Evolutionary conservation across 768 basidiomycete genomes (phyloP).

Genomic region (Saitozyma podzolica): DNA sequence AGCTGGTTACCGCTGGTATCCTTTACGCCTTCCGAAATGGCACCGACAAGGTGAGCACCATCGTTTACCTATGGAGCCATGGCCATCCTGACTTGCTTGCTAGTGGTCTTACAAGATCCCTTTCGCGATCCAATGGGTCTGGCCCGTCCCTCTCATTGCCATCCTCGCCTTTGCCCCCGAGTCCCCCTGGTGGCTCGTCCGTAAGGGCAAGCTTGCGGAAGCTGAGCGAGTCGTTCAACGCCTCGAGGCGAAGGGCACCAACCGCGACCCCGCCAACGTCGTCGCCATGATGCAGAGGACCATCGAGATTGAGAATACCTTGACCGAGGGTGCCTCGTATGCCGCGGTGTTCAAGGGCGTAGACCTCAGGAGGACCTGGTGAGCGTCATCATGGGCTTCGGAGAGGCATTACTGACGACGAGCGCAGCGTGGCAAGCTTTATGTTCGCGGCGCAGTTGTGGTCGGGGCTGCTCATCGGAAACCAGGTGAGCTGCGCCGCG

Average conservation of each 20-base stretch:
- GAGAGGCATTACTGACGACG: conserved; percentile 5
- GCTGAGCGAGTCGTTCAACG: conserved; percentile 9
- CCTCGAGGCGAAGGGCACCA: conserved; percentile 20
- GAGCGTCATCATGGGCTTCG: conserved; percentile 17
- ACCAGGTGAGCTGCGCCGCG: conserved; percentile 10
- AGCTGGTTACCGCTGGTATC: background rate
- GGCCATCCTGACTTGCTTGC: conserved; percentile 9
- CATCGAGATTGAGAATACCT: conserved; percentile 47
- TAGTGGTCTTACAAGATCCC: conserved; percentile 16
- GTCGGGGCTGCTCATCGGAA: conserved; percentile 34
- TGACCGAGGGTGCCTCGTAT: conserved; percentile 37
- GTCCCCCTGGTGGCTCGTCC: conserved; percentile 49
- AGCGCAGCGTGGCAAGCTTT: background rate
- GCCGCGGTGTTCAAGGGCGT: conserved; percentile 50
- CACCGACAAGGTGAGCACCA: conserved; percentile 10
- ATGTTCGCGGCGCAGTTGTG: background rate
- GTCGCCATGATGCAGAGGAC: conserved; percentile 52
- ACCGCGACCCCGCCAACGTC: conserved; percentile 34
- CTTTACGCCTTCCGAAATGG: background rate
- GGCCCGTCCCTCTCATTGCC: conserved; percentile 8
- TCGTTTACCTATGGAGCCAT: conserved; percentile 25
- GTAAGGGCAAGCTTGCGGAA: background rate
- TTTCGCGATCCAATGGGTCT: conserved; percentile 25
- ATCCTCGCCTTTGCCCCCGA: conserved; percentile 15
- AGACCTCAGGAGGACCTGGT: conserved; percentile 38